Percentiles rank a stretch among this genome's conserved stretches.
These are phyloP conservation scores for Fusarium hainanense DNA, from an alignment of 2,329 filamentous ascomycete genomes.

Conservation along the genomic window DNA sequence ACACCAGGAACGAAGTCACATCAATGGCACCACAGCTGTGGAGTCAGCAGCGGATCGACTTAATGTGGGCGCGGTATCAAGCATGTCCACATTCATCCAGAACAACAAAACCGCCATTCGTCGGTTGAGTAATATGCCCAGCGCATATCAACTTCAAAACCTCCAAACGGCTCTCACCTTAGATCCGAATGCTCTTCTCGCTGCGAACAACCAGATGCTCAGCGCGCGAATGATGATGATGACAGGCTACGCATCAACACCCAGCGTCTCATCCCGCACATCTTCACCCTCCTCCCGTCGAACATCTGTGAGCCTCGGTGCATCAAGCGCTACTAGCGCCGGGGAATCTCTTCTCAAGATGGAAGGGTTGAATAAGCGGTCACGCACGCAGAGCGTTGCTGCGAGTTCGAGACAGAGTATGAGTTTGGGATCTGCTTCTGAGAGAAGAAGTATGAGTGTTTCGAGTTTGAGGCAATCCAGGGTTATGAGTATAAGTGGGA, in stretches of 20 bases:
- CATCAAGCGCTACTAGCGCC: not conserved
- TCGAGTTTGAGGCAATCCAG: slow-evolving; percentile 5
- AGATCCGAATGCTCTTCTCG: not conserved
- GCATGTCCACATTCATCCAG: slow-evolving; percentile 36
- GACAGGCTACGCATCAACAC: not conserved
- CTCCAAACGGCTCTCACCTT: not conserved
- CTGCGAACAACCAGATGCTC: slow-evolving; percentile 3
- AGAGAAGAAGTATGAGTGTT: slow-evolving; percentile 23
- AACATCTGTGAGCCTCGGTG: not conserved
- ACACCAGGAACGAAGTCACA: slow-evolving; percentile 11
- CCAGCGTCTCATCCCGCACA: not conserved
- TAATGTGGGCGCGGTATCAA: slow-evolving; percentile 12
- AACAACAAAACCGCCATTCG: slow-evolving; percentile 34
- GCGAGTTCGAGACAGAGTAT: slow-evolving; percentile 8
- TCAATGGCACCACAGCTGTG: not conserved
- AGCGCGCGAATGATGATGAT: not conserved
- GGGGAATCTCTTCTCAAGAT: slow-evolving; percentile 9
- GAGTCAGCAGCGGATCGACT: slow-evolving; percentile 16
- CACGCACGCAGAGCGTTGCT: slow-evolving; percentile 1
- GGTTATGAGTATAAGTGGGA: not conserved
- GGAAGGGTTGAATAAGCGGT: slow-evolving; percentile 8
- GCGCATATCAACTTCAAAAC: slow-evolving; percentile 7
- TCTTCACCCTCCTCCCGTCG: not conserved
- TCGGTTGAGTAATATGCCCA: slow-evolving; percentile 26
- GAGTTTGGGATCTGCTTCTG: not conserved